These are phyloP conservation scores for Cyathus striatus DNA, from an alignment of 768 basidiomycete genomes.

Conservation along the genomic window DNA sequence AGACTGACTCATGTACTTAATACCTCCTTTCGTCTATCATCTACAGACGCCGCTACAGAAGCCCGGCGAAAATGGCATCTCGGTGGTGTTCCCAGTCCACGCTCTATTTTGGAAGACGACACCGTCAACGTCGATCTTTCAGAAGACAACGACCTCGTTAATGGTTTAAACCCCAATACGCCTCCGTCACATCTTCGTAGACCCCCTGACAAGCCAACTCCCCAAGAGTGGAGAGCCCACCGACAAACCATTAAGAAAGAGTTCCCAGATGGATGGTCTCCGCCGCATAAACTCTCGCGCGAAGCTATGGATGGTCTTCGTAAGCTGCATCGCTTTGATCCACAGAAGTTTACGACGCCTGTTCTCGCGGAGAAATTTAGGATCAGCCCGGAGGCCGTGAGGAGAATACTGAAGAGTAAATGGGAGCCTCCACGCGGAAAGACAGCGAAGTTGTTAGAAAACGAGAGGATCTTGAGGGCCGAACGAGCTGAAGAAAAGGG, in stretches of 20 bases:
- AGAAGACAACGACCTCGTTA: slow-evolving; percentile 46
- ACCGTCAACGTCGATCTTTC: slow-evolving; percentile 39
- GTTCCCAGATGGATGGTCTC: slow-evolving; percentile 71
- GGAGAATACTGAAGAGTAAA: slow-evolving; percentile 71
- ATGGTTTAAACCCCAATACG: slow-evolving; percentile 32
- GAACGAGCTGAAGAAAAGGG: slow-evolving; percentile 35
- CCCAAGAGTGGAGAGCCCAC: slow-evolving; percentile 45
- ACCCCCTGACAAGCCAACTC: slow-evolving; percentile 37
- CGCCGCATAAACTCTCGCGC: slow-evolving; percentile 74
- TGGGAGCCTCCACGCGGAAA: slow-evolving; percentile 61
- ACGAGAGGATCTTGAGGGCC: slow-evolving; percentile 41
- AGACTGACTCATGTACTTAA: not conserved
- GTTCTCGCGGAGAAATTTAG: slow-evolving; percentile 73
- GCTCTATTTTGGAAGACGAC: slow-evolving; percentile 45
- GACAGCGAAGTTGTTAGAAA: slow-evolving; percentile 41
- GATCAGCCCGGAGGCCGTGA: slow-evolving; percentile 77
- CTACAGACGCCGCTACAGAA: not conserved
- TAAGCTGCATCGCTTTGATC: slow-evolving; percentile 59
- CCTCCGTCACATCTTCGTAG: slow-evolving; percentile 30
- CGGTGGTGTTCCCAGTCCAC: slow-evolving; percentile 29
- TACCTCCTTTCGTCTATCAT: not conserved
- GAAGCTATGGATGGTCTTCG: slow-evolving; percentile 82
- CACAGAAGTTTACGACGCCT: slow-evolving; percentile 57
- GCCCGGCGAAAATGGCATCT: slow-evolving; percentile 32
- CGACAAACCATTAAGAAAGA: slow-evolving; percentile 42